A percentile compares a stretch with the other conserved stretches of the same genome.
These are phyloP conservation scores for Trichoderma pleuroti DNA, from an alignment of 2,329 filamentous ascomycete genomes.

Conservation along the genomic window DNA sequence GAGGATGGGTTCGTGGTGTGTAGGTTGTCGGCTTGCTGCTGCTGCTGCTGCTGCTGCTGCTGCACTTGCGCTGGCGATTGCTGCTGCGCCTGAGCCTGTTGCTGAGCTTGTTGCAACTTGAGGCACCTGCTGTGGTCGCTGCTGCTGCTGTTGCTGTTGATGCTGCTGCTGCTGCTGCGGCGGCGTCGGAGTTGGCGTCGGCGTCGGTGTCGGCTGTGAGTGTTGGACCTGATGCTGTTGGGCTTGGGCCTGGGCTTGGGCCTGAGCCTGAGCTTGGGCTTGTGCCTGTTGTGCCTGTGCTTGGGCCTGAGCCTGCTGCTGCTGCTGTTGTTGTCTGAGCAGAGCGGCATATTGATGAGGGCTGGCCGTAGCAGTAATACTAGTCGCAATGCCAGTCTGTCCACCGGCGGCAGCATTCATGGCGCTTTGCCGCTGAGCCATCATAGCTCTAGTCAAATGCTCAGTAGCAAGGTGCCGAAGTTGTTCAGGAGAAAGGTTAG, in stretches of 20 bases:
- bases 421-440: slow-evolving; percentile 49
- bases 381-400: slow-evolving; percentile 48
- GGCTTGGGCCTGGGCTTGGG: neutral
- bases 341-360: slow-evolving; percentile 60
- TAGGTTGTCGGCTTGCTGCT: too few species aligned
- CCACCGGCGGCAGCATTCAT: slow-evolving; percentile 55
- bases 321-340: slow-evolving; percentile 55
- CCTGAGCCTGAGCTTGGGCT: slow-evolving; percentile 21
- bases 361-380: slow-evolving; percentile 46
- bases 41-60: slow-evolving; percentile 11
- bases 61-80: slow-evolving; percentile 19
- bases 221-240: slow-evolving; percentile 20
- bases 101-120: slow-evolving; percentile 23
- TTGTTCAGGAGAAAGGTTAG: slow-evolving; percentile 48
- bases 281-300: slow-evolving; percentile 32
- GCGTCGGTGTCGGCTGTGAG: slow-evolving; percentile 17
- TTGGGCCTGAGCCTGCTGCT: slow-evolving; percentile 36
- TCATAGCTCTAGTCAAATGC: slow-evolving; percentile 45
- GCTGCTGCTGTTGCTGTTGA: neutral
- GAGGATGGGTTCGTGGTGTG: too few species aligned
- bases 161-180: slow-evolving; percentile 22
- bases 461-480: slow-evolving; percentile 51
- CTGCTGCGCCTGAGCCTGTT: slow-evolving; percentile 14
- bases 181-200: slow-evolving; percentile 7
- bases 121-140: slow-evolving; percentile 23